Conservation (phyloP, 306 rosid species). For the Hippophae gyantsensis region DNA sequence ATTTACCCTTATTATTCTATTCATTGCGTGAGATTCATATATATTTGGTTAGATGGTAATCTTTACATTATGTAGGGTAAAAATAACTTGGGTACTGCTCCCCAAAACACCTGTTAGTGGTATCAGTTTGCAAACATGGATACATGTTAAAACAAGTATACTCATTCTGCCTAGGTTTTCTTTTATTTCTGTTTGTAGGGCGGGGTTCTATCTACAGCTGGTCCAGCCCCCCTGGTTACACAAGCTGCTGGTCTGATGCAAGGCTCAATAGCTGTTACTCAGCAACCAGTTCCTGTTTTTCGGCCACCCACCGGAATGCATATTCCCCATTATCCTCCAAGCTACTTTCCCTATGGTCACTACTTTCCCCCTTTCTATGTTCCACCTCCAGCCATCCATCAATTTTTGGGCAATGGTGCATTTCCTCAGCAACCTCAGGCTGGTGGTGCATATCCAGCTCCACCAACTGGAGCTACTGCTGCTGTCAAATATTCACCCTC, state of each 20-base stretch:
- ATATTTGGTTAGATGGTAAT: too few species aligned
- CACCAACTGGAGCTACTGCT: conserved; percentile 49
- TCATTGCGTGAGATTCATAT: too few species aligned
- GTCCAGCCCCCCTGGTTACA: conserved; percentile 65
- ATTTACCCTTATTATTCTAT: too few species aligned
- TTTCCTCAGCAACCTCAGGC: conserved; percentile 92
- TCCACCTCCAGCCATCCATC: conserved; percentile 85
- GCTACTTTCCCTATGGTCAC: conserved; percentile 79
- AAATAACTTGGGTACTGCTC: too few species aligned
- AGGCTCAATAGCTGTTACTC: conserved; percentile 73
- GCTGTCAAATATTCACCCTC: conserved; percentile 84
- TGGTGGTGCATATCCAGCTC: conserved; percentile 66
- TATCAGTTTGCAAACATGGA: too few species aligned
- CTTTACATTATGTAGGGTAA: too few species aligned
- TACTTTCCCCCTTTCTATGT: conserved; percentile 73
- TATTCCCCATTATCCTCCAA: conserved; percentile 77
- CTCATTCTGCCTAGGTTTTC: conserved; percentile 11
- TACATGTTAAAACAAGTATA: neutral
- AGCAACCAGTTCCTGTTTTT: conserved; percentile 80
- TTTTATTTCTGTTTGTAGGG: conserved; percentile 48
- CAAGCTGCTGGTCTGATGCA: conserved; percentile 92
- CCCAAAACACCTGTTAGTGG: too few species aligned
- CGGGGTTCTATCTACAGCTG: conserved; percentile 60
- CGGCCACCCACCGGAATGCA: conserved; percentile 80
- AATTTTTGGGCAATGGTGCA: conserved; percentile 74